Evolutionary conservation across 2,329 filamentous ascomycete species (phyloP).

Genomic region (Fusarium tupiense): DNA sequence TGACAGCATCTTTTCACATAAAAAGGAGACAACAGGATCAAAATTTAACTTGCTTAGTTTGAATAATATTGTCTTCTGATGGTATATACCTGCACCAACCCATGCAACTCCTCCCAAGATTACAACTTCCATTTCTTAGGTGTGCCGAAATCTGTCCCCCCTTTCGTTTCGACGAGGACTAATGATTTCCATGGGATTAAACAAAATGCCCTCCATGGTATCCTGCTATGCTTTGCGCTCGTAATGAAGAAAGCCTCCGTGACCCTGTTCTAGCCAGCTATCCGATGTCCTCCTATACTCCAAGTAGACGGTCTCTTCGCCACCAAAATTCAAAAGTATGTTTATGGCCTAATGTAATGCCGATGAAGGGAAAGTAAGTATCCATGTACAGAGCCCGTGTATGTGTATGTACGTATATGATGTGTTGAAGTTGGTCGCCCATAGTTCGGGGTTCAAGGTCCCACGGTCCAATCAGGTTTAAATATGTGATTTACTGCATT

Average conservation of each 20-base stretch:
- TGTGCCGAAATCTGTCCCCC: constrained; percentile 11
- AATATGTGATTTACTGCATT: constrained; percentile 61
- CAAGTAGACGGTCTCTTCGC: constrained; percentile 18
- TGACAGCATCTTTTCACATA: neutral
- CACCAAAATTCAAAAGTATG: constrained; percentile 23
- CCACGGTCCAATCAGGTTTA: neutral
- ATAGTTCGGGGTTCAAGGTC: neutral
- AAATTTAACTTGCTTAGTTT: neutral
- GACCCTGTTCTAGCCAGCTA: constrained; percentile 23
- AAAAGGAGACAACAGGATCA: neutral
- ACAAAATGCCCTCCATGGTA: constrained; percentile 34
- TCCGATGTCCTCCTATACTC: constrained; percentile 31
- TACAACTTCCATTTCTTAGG: constrained; percentile 7
- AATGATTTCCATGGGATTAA: constrained; percentile 14
- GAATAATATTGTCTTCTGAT: constrained; percentile 6
- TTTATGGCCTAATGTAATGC: constrained; percentile 16
- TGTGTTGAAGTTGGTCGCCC: neutral
- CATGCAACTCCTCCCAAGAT: constrained; percentile 28
- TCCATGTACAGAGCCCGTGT: constrained; percentile 16
- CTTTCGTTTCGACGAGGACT: constrained; percentile 1
- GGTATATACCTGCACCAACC: constrained; percentile 18
- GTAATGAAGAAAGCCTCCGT: constrained; percentile 28
- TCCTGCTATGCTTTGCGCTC: constrained; percentile 32
- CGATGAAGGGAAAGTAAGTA: constrained; percentile 4
- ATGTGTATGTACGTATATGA: constrained; percentile 20